Evolutionary conservation across 345 rosid species (phyloP).

Genomic region (Rhizophora apiculata): DNA sequence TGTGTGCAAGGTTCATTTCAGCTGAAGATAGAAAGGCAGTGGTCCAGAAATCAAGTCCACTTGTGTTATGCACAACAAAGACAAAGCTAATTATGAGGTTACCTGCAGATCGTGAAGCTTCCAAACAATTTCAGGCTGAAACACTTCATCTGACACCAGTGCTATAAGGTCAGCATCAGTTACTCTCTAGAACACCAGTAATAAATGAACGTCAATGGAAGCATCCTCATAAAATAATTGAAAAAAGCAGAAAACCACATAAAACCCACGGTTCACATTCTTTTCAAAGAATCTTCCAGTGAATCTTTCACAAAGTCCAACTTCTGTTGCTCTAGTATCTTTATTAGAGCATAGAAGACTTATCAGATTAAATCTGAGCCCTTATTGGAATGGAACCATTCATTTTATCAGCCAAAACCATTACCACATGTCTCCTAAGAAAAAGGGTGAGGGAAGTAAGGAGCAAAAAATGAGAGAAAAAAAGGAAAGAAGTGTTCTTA

Average conservation of each 20-base stretch:
- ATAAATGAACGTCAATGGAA: conserved; percentile 18
- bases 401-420: no score
- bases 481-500: no score
- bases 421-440: no score
- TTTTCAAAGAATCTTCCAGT: not conserved
- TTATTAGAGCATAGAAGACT: no score
- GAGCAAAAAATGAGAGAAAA: no score
- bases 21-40: not conserved
- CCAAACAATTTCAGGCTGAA: conserved; percentile 85
- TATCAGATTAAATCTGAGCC: no score
- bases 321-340: no score
- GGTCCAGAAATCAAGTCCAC: not conserved
- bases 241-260: not conserved
- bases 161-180: conserved; percentile 89
- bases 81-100: conserved; percentile 5
- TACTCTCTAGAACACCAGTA: conserved; percentile 53
- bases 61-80: not conserved
- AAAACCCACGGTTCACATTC: not conserved
- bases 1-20: conserved; percentile 26
- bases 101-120: conserved; percentile 87
- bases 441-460: no score
- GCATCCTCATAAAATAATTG: conserved; percentile 8
- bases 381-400: no score
- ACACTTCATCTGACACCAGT: conserved; percentile 92
- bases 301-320: not conserved